These are phyloP conservation scores for Alternaria sp. DNA, from an alignment of 2,329 filamentous ascomycete species.

Conservation along the genomic window DNA sequence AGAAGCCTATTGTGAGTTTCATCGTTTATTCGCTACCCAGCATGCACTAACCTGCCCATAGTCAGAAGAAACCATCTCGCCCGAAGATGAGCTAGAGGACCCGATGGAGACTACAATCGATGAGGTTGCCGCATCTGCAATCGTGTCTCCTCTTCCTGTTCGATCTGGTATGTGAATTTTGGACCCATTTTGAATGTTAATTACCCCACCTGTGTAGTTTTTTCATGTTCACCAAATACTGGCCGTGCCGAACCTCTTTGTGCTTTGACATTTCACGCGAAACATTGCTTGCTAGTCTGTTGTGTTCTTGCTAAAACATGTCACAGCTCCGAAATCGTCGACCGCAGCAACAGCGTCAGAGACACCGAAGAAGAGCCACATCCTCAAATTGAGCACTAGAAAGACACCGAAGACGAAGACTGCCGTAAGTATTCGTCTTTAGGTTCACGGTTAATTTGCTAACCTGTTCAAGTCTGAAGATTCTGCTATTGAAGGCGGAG, in stretches of 20 bases:
- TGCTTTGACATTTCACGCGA: not conserved
- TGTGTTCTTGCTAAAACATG: not conserved
- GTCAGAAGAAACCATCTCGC: conserved; percentile 39
- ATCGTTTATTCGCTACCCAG: not conserved
- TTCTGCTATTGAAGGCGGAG: conserved; percentile 5
- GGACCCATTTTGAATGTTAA: not conserved
- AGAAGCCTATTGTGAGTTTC: conserved; percentile 38
- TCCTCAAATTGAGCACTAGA: conserved; percentile 26
- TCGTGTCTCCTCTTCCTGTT: conserved; percentile 30
- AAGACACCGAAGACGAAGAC: conserved; percentile 33
- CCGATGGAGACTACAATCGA: conserved; percentile 25
- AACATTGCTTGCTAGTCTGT: not conserved
- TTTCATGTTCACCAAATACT: conserved; percentile 3
- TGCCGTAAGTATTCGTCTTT: conserved; percentile 19
- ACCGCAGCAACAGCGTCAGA: conserved; percentile 13
- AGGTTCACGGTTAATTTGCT: conserved; percentile 5
- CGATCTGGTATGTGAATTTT: conserved; percentile 33
- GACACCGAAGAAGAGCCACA: conserved; percentile 29
- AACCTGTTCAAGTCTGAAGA: conserved; percentile 28
- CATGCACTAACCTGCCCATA: conserved; percentile 11
- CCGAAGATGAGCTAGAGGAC: conserved; percentile 39
- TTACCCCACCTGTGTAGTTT: not conserved
- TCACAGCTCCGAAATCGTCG: conserved; percentile 19
- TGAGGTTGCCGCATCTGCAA: conserved; percentile 14
- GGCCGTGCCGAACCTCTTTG: conserved; percentile 2